Conservation (phyloP, 495 filamentous ascomycete species). For the Xylaria cubensis region DNA sequence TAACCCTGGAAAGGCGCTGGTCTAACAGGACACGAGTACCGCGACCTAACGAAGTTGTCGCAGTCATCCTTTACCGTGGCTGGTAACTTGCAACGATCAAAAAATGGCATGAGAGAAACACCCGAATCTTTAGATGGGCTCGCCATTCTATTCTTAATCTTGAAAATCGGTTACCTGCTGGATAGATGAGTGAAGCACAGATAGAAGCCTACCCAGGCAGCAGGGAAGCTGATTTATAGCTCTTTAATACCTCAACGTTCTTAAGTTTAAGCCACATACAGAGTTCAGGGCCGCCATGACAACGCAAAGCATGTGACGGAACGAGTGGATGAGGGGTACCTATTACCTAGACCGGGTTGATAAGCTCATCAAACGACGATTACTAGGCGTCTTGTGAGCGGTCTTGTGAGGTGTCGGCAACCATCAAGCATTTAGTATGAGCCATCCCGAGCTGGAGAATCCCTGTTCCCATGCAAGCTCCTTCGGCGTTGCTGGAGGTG, state of each 20-base stretch:
- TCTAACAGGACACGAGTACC: conserved; percentile 31
- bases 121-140: conserved; percentile 33
- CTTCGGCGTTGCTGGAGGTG: neutral
- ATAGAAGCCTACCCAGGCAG: neutral
- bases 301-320: conserved; percentile 31
- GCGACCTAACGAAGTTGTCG: conserved; percentile 33
- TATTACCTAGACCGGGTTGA: conserved; percentile 32
- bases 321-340: conserved; percentile 37
- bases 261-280: conserved; percentile 1
- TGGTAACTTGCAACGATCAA: conserved; percentile 37
- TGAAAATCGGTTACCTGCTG: neutral
- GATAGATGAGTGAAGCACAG: neutral
- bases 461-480: conserved; percentile 10
- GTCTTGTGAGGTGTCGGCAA: conserved; percentile 31
- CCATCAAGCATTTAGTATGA: conserved; percentile 9
- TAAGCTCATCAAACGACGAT: conserved; percentile 33
- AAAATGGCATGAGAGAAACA: conserved; percentile 33
- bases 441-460: conserved; percentile 12
- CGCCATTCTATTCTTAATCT: conserved; percentile 30
- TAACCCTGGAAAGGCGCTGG: conserved; percentile 54
- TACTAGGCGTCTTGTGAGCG: conserved; percentile 26
- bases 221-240: neutral
- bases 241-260: conserved; percentile 16
- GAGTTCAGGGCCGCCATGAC: neutral
- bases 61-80: conserved; percentile 34